Base-by-base conservation (phyloP, 1,139 yeast genomes). In the Zygoascus hellenicus region DNA sequence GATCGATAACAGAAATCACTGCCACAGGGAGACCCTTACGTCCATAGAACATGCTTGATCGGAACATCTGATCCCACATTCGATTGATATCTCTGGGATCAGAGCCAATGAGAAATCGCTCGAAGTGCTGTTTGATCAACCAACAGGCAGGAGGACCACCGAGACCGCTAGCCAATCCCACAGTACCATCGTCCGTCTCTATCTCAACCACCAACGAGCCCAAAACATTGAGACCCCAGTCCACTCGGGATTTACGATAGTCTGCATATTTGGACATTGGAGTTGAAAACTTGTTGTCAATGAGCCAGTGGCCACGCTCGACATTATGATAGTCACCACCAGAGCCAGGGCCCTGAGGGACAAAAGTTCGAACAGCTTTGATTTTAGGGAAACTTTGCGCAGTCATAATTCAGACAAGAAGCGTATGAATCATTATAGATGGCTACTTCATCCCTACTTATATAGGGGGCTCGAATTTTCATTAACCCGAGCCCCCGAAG, bases 241-340 rank as follows among this genome's bases (percentile, higher is more conserved):
- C 65, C 15, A 72, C 69, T 56, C 77, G 64, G 14, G 73, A 68
- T 29, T 64, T 60, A 51, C 74, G 61, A 61, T 70, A 72, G 45
- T 70, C 74, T 16, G 68, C 68, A 58, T 65, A 72, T 52, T 69
- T 69, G 45, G 76, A 69, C 77, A 73, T 73, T 34, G 77, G 77
- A 50, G 71, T 73, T 36, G 77, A 62, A 50, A 73, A 72, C 46
- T 66, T 66, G 51, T 64, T 64, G 57, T 72, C 77, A 31, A 73
- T 68, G 28, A 73, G 62, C 77, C 77, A 73, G 55, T 74, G 77
- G 16, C 77, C 77, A 34, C 63, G 58, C 41, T 62, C 71, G 41
- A 72, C 77, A 58, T 73, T 70, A 54, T 74, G 77, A 58, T 73
- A 73, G 56, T 73, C 77, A 48, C 77, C 77, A 48, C 77, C 77